These are phyloP conservation scores for Rhododendron simsii DNA, from an alignment of 148 eudicot genomes.

Conservation along the genomic window DNA sequence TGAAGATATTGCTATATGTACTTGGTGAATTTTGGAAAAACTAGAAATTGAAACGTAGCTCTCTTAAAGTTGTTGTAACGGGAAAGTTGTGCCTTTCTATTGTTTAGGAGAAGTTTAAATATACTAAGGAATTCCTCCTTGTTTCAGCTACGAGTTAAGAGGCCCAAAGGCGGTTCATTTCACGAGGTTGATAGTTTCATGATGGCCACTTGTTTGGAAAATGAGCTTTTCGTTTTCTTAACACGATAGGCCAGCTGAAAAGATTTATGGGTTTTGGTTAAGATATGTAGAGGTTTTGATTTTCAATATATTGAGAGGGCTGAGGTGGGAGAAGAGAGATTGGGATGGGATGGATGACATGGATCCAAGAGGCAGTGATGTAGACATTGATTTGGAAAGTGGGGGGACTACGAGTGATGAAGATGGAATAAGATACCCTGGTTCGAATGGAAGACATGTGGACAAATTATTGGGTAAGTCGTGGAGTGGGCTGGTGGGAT, in stretches of 20 bases:
- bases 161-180: neutral
- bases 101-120: neutral
- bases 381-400: slow-evolving; percentile 42
- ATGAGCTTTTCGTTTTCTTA: neutral
- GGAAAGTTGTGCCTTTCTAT: neutral
- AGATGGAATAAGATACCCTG: slow-evolving; percentile 10
- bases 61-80: neutral
- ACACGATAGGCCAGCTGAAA: neutral
- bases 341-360: slow-evolving; percentile 26
- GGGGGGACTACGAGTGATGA: slow-evolving; percentile 39
- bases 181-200: neutral
- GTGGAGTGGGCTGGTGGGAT: slow-evolving; percentile 18
- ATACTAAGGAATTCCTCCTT: neutral
- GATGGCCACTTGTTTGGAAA: neutral
- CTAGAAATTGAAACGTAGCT: neutral
- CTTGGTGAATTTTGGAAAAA: neutral
- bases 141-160: neutral
- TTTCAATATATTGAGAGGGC: neutral
- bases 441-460: neutral
- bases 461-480: slow-evolving; percentile 16
- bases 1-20: neutral
- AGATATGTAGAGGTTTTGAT: neutral
- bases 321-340: neutral
- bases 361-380: slow-evolving; percentile 15
- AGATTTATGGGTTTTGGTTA: neutral